phyloP scores from a whole-genome alignment of 2,329 filamentous ascomycete genomes.

The Fusarium newnesense region DNA sequence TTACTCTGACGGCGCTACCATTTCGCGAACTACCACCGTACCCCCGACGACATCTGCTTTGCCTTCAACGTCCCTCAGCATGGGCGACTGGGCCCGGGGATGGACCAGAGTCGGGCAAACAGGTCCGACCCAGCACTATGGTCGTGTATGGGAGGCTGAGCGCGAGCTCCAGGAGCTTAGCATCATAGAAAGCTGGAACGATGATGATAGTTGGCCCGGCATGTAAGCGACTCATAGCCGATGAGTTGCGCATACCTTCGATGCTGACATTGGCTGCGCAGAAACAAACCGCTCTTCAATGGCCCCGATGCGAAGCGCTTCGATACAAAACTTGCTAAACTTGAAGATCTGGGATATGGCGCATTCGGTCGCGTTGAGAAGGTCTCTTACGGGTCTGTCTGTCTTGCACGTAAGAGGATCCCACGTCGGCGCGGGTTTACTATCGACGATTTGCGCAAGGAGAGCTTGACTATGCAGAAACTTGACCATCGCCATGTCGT shows the following conservation, averaged over 20 bases:
- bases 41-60: background rate
- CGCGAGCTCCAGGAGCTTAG: slow-evolving; percentile 45
- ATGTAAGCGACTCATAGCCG: slow-evolving; percentile 41
- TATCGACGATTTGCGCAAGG: slow-evolving; percentile 56
- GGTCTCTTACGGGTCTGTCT: slow-evolving; percentile 54
- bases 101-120: slow-evolving; percentile 49
- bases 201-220: slow-evolving; percentile 49
- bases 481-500: slow-evolving; percentile 60
- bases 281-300: slow-evolving; percentile 46
- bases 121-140: slow-evolving; percentile 33
- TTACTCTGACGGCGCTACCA: slow-evolving; percentile 10
- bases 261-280: slow-evolving; percentile 27
- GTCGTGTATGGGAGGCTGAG: slow-evolving; percentile 43
- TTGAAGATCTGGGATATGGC: slow-evolving; percentile 55
- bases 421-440: slow-evolving; percentile 49
- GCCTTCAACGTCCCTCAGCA: slow-evolving; percentile 8
- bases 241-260: background rate
- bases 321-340: slow-evolving; percentile 46
- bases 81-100: slow-evolving; percentile 46
- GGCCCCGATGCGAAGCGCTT: slow-evolving; percentile 49
- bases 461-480: slow-evolving; percentile 59
- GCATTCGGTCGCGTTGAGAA: slow-evolving; percentile 58
- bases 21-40: background rate
- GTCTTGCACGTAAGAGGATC: slow-evolving; percentile 58
- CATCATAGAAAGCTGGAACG: slow-evolving; percentile 47